Conservation (phyloP, 2,329 filamentous ascomycete genomes). For the Clonostachys chloroleuca region DNA sequence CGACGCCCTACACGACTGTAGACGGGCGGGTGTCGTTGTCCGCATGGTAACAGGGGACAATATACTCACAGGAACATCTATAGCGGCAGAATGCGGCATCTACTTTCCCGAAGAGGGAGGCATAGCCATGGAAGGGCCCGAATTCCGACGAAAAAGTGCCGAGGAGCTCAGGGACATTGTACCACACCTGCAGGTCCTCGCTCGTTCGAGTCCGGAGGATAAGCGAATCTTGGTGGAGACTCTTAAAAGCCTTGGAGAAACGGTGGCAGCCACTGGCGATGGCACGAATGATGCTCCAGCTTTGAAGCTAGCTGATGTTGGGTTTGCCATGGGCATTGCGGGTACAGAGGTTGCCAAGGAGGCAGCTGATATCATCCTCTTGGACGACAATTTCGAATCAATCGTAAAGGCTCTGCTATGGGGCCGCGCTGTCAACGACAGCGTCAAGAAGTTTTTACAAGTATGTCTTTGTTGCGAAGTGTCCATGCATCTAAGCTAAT, state of each 20-base stretch:
- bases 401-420: slow-evolving; percentile 60
- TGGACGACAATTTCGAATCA: slow-evolving; percentile 60
- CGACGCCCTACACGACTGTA: slow-evolving; percentile 55
- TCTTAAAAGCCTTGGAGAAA: slow-evolving; percentile 61
- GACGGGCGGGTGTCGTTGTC: slow-evolving; percentile 58
- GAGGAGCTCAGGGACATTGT: slow-evolving; percentile 54
- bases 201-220: slow-evolving; percentile 65
- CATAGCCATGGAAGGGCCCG: slow-evolving; percentile 65
- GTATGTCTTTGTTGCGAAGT: too few species aligned
- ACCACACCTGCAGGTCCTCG: slow-evolving; percentile 60
- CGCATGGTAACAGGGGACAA: slow-evolving; percentile 53
- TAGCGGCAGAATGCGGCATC: slow-evolving; percentile 2
- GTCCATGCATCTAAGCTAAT: too few species aligned
- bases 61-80: slow-evolving; percentile 7
- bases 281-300: slow-evolving; percentile 65
- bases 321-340: slow-evolving; percentile 64
- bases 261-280: slow-evolving; percentile 62
- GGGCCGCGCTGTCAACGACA: slow-evolving; percentile 60
- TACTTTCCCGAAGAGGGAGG: slow-evolving; percentile 55
- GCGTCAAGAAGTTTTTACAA: slow-evolving; percentile 61
- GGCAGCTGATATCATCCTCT: slow-evolving; percentile 56
- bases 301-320: slow-evolving; percentile 61
- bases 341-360: slow-evolving; percentile 63
- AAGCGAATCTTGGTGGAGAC: slow-evolving; percentile 62
- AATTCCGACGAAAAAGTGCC: slow-evolving; percentile 58